phyloP scores from a whole-genome alignment of 2,329 filamentous ascomycete species.

The Dactylella cylindrospora region DNA sequence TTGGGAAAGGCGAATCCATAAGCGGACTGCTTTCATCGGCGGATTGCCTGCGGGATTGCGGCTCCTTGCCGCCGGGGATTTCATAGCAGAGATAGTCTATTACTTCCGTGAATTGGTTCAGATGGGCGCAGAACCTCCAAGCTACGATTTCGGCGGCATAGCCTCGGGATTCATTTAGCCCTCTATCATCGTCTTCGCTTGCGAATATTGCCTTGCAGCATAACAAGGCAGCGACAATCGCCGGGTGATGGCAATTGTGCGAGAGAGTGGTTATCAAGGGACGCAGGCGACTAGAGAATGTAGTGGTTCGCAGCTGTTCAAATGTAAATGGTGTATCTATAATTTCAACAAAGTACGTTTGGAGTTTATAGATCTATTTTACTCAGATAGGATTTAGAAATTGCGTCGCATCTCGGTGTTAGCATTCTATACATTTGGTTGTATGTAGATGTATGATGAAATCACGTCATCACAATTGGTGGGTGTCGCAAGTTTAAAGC shows the following conservation, averaged over 20 bases:
- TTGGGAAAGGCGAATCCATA: slow-evolving; percentile 42
- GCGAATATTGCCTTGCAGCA: slow-evolving; percentile 43
- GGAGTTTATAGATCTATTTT: slow-evolving; percentile 35
- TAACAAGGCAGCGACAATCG: slow-evolving; percentile 39
- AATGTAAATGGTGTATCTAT: slow-evolving; percentile 42
- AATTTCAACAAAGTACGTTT: slow-evolving; percentile 39
- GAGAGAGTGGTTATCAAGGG: slow-evolving; percentile 34
- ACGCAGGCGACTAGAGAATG: slow-evolving; percentile 35
- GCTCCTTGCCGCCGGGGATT: slow-evolving; percentile 30
- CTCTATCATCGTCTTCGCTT: slow-evolving; percentile 39
- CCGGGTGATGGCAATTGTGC: slow-evolving; percentile 37
- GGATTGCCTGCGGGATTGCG: slow-evolving; percentile 16
- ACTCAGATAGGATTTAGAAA: too few species aligned
- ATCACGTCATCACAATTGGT: too few species aligned
- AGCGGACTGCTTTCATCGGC: slow-evolving; percentile 18
- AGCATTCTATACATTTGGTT: too few species aligned
- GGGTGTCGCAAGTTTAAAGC: background rate
- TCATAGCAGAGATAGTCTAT: slow-evolving; percentile 43
- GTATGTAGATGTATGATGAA: too few species aligned
- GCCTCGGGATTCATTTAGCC: slow-evolving; percentile 40
- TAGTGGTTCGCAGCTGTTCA: slow-evolving; percentile 36
- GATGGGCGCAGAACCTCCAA: slow-evolving; percentile 42
- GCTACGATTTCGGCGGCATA: slow-evolving; percentile 42
- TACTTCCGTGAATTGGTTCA: slow-evolving; percentile 42
- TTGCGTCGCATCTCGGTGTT: too few species aligned